Evolutionary conservation across 1,284 basidiomycete genomes (phyloP).

Genomic region (Ceratobasidium theobromae): DNA sequence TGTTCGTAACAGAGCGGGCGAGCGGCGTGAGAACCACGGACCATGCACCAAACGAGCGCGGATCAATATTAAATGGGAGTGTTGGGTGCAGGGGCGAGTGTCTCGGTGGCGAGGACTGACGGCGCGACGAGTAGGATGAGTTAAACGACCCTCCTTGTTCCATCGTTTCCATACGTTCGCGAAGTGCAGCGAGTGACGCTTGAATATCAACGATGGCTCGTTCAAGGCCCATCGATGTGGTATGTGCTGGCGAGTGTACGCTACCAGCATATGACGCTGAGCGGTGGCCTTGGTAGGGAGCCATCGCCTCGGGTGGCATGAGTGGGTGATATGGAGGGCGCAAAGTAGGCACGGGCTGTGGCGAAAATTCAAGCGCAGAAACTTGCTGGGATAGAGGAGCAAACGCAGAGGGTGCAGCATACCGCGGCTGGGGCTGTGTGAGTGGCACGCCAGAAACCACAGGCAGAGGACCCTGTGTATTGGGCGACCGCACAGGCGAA

Average conservation of each 20-base stretch:
- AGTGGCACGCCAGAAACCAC: conserved; percentile 44
- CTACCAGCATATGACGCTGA: conserved; percentile 40
- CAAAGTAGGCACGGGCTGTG: conserved; percentile 32
- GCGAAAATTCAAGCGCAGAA: conserved; percentile 43
- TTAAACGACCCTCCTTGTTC: conserved; percentile 47
- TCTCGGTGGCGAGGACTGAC: conserved; percentile 2
- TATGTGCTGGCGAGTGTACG: conserved; percentile 1
- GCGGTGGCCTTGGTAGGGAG: conserved; percentile 42
- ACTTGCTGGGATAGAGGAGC: conserved; percentile 48
- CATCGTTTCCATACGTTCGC: conserved; percentile 79
- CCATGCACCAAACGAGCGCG: conserved; percentile 79
- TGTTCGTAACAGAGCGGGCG: conserved; percentile 48
- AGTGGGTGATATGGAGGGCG: conserved; percentile 42
- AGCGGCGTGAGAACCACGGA: conserved; percentile 66
- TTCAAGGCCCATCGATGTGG: conserved; percentile 50
- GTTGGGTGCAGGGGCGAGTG: conserved; percentile 16
- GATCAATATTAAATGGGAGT: conserved; percentile 44
- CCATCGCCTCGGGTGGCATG: conserved; percentile 28
- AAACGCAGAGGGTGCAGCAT: conserved; percentile 72
- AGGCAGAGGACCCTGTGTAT: conserved; percentile 25
- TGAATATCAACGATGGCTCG: conserved; percentile 81
- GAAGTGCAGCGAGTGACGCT: conserved; percentile 83
- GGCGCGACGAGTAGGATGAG: conserved; percentile 9
- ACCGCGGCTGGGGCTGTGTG: conserved; percentile 67
- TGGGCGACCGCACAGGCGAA: conserved; percentile 29